Evolutionary conservation across 2,329 filamentous ascomycete genomes (phyloP).

Genomic region (Arthrinium puccinioides): DNA sequence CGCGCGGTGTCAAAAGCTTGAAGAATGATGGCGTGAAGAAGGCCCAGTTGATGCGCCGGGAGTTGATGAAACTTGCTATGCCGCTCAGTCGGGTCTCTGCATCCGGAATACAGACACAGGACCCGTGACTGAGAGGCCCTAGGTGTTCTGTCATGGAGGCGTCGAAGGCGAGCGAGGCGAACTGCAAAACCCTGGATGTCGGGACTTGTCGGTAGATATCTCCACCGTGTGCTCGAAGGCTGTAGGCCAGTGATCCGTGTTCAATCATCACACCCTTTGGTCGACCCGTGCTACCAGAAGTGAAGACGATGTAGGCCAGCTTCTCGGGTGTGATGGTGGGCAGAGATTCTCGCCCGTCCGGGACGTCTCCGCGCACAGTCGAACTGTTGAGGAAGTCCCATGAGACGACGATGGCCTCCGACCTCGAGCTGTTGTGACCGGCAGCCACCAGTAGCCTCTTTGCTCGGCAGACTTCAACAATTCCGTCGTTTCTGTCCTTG

Average conservation of each 20-base stretch:
- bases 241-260: constrained; percentile 2
- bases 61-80: too few species aligned
- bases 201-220: constrained; percentile 34
- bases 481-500: too few species aligned
- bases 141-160: constrained; percentile 3
- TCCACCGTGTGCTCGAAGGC: not conserved
- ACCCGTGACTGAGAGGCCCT: constrained; percentile 1
- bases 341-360: too few species aligned
- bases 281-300: constrained; percentile 7
- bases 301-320: constrained; percentile 5
- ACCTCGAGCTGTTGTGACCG: too few species aligned
- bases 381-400: too few species aligned
- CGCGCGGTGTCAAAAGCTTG: not conserved
- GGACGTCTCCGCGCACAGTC: too few species aligned
- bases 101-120: constrained; percentile 6
- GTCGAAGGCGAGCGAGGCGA: constrained; percentile 6
- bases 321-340: too few species aligned
- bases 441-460: too few species aligned
- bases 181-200: constrained; percentile 25
- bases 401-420: too few species aligned
- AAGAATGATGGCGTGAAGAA: constrained; percentile 2
- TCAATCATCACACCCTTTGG: constrained; percentile 8
- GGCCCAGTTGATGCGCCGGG: too few species aligned
- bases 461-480: too few species aligned
- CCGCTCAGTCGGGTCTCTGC: too few species aligned